Base-by-base conservation (phyloP, 805 yeast genomes). In the Starmera caribaea region DNA sequence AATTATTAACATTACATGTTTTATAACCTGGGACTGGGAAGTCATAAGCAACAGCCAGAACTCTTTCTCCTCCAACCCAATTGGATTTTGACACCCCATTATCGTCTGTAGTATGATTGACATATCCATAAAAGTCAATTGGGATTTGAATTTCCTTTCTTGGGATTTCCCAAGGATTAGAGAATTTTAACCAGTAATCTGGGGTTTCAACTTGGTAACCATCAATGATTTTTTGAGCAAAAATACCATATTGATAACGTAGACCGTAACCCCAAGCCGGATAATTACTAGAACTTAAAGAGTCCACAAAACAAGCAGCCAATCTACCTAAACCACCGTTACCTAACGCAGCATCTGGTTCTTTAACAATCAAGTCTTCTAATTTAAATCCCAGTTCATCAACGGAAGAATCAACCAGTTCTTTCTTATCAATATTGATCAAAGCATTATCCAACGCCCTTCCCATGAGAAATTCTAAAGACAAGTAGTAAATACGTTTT, bases 241-340 rank as follows among this genome's bases (percentile, higher is more conserved):
- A 88, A 51, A 88, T 88, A 59, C 97, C 97, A 57, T 89, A 88
- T 62, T 87, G 87, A 65, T 88, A 88, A 58, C 95, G 81, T 50
- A 88, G 67, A 44, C 97, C 96, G 59, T 88, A 88, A 46, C 97
- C 97, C 97, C 97, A 88, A 38, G 95, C 95, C 14, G 94, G 87
- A 59, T 84, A 85, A 60, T 84, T 79, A 48, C 84, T 81, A 5
- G 95, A 79, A 30, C 92, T 76, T 58, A 88, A 66, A 2, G 96
- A 86, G 63, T 89, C 96, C 36, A 88, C 76, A 57, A 87, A 88
- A 63, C 96, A 89, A 16, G 96, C 96, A 16, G 96, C 96, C 55
- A 88, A 69, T 58, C 97, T 76, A 46, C 97, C 97, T 41, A 88
- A 68, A 47, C 97, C 97, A 57, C 97, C 97, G 55, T 89, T 89